Base-by-base conservation (phyloP, 495 filamentous ascomycete species). In the Tuber aestivum region DNA sequence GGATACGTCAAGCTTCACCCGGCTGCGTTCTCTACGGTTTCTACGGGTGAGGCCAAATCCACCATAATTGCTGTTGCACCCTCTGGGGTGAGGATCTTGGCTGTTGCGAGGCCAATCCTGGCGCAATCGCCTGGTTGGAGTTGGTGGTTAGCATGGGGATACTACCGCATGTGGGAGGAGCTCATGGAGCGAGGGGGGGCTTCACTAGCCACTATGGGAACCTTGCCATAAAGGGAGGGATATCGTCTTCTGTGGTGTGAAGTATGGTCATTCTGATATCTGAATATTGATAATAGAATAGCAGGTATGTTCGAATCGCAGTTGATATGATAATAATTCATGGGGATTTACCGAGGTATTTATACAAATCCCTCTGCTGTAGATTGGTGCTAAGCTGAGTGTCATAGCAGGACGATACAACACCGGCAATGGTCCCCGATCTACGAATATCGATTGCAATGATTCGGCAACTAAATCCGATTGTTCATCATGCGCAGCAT, bases 11-110 rank as follows among this genome's bases (percentile, higher is more conserved):
- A 74, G 77, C 44, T 76, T 61, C 37, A 77, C 75, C 41, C 73
- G 9, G 69, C 42, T 48, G 70, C 50, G 41, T 21, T 35, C 9
- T 50, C 44, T n/a, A 69, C 65, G 8, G 40, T 48, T 68, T 72
- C 77, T 41, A 44, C 42, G 40, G 79, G 83, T 37, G 78, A 44
- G 42, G 74, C 72, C 37, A 76, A 44, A 69, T 84, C 82, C 12
- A 82, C 71, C 35, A 82, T 76, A 45, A 75, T 75, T 23, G 81
- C 81, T 37, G 72, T 50, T n/a, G 80, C 79, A 5, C 80, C 80
- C 37, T 77, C 73, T 14, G 23, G 41, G 18, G 76, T 42, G 5
- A 84, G 73, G 50, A 84, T 75, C 21, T 72, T 71, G 37, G 80
- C 70, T 23, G 82, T 73, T 1, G 83, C 74, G 16, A 78, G 32